A percentile compares a stretch with the other conserved stretches of the same genome.
Conservation (phyloP, 495 filamentous ascomycete genomes). For the Aspergillus affinis region DNA sequence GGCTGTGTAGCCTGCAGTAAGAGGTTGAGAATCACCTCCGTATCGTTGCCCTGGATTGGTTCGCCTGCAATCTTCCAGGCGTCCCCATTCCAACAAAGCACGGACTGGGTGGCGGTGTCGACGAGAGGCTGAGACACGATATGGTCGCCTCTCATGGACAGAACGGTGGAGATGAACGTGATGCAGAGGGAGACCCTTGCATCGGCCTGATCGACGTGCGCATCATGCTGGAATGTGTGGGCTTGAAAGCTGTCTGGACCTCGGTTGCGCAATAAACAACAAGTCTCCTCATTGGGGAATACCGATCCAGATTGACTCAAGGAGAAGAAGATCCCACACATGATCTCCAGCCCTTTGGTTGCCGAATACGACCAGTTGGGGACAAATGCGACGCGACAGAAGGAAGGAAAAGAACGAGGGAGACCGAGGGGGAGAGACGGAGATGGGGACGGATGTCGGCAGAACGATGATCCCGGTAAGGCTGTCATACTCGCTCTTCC, state of each 20-base stretch:
- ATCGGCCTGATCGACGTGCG: constrained; percentile 15
- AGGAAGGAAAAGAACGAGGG: neutral
- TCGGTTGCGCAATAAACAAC: constrained; percentile 45
- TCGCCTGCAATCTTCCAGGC: constrained; percentile 74
- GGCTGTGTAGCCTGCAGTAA: constrained; percentile 51
- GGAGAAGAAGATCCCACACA: constrained; percentile 69
- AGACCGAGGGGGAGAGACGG: neutral
- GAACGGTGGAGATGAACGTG: constrained; percentile 77
- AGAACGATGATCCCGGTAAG: constrained; percentile 27
- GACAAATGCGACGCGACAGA: neutral
- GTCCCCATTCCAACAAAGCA: constrained; percentile 98
- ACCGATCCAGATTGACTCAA: constrained; percentile 34
- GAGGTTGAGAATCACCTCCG: constrained; percentile 63
- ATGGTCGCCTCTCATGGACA: constrained; percentile 75
- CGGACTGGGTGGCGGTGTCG: constrained; percentile 58
- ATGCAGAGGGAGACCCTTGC: constrained; percentile 35
- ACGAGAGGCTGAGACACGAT: constrained; percentile 73
- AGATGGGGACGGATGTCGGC: constrained; percentile 18
- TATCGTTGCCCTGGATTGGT: constrained; percentile 69
- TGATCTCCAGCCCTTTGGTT: constrained; percentile 28
- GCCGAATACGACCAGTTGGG: neutral
- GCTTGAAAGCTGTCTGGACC: constrained; percentile 56
- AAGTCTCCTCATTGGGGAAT: constrained; percentile 41
- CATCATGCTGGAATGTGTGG: constrained; percentile 28
- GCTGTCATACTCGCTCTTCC: constrained; percentile 6